Conservation (phyloP, 75 land plant genomes). For the Picea sitchensis region DNA sequence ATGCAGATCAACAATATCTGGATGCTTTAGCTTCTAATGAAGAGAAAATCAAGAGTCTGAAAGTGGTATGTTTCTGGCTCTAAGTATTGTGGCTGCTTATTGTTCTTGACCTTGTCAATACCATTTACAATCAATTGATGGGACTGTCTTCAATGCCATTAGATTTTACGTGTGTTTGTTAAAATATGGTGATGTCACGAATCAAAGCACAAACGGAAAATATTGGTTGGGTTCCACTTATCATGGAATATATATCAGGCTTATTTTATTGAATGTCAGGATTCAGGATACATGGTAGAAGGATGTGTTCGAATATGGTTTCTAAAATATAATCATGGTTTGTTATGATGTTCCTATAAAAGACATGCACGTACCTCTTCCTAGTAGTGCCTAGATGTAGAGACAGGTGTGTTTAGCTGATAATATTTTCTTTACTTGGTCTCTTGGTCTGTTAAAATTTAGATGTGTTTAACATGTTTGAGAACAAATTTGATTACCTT, state of each 20-base stretch:
- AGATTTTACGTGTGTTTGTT: not conserved
- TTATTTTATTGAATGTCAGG: not conserved
- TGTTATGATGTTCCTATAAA: not conserved
- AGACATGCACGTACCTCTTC: not conserved
- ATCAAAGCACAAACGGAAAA: too few species aligned
- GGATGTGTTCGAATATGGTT: not conserved
- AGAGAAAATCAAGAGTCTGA: constrained; percentile 74
- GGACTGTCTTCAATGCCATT: not conserved
- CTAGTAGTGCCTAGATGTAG: not conserved
- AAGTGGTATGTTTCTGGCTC: constrained; percentile 49
- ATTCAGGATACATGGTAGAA: too few species aligned
- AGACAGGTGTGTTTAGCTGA: not conserved
- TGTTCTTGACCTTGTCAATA: not conserved
- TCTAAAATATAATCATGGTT: too few species aligned
- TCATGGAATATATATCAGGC: not conserved
- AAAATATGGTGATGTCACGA: not conserved
- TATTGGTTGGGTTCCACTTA: constrained; percentile 1
- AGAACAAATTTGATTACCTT: not conserved
- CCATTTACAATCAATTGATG: not conserved
- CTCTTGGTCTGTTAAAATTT: not conserved
- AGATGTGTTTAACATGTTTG: not conserved
- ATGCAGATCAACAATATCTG: constrained; percentile 48
- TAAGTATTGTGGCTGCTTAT: not conserved
- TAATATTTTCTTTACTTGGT: not conserved
- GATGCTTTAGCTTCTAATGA: constrained; percentile 47